phyloP scores from a whole-genome alignment of 306 rosid genomes.

The Parietaria judaica region DNA sequence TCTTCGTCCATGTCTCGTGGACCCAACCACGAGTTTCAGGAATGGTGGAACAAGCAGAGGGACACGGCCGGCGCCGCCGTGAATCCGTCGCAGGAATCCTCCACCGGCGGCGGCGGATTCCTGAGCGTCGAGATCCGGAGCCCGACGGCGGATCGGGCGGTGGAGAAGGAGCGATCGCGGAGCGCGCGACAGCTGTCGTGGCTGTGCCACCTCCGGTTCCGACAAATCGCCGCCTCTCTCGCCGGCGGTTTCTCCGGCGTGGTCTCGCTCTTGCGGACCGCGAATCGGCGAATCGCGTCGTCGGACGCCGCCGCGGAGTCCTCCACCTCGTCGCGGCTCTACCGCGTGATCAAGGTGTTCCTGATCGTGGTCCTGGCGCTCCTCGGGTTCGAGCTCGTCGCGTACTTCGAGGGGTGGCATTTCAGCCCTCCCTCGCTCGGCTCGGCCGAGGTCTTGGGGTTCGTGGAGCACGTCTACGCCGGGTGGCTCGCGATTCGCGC shows the following conservation, averaged over 20 bases:
- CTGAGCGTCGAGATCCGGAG: constrained; percentile 40
- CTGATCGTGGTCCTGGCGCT: constrained; percentile 45
- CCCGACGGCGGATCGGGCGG: constrained; percentile 32
- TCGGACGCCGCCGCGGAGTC: constrained; percentile 47
- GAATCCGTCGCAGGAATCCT: constrained; percentile 16
- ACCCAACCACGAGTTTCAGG: constrained; percentile 82
- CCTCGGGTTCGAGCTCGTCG: constrained; percentile 63
- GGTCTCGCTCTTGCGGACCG: constrained; percentile 46
- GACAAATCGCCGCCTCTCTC: constrained; percentile 54
- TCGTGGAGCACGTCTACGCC: constrained; percentile 49
- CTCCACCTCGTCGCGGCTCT: constrained; percentile 51
- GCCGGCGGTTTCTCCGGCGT: constrained; percentile 35
- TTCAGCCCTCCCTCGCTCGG: constrained; percentile 61
- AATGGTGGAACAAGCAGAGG: constrained; percentile 98
- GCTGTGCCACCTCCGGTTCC: constrained; percentile 56
- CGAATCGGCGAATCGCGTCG: constrained; percentile 56
- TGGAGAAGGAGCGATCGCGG: constrained; percentile 54
- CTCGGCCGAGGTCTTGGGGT: constrained; percentile 44
- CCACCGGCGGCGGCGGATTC: constrained; percentile 16
- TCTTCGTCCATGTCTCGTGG: constrained; percentile 54
- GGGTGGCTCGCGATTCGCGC: constrained; percentile 65
- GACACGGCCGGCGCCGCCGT: constrained; percentile 29
- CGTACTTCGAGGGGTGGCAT: constrained; percentile 96
- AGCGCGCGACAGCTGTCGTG: constrained; percentile 83
- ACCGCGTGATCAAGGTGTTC: constrained; percentile 59